Evolutionary conservation across 2,329 filamentous ascomycete species (phyloP), one percentile per base, ranked within the genome.

Genomic region (Epicoccum sorghinum): DNA sequence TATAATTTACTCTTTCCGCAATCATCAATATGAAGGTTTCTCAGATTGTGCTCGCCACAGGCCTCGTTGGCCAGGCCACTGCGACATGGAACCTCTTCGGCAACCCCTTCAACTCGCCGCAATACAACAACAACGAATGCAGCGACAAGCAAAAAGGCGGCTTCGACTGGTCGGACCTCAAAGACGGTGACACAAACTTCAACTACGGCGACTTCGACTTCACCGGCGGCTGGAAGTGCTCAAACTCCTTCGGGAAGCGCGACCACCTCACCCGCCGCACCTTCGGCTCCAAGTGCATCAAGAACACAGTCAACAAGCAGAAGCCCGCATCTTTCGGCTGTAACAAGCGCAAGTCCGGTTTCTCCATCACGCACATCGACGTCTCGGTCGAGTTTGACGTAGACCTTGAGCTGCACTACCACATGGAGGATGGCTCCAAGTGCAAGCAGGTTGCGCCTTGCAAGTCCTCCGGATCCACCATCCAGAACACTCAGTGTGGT

Each of bases 401-500:
- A 64, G 86, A 93, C 60, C 79, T 98, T 48, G 87, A 93, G 76
- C 91, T 96, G 80, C 84, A 90, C 80, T 97, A 93, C 78, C 83
- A 81, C 68, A 96, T 97, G 91, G 83, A 86, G 2, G 90, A 93
- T 73, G 90, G 90, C 65, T 87, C 85, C 12, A 84, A 76, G 56
- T 98, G 93, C 86, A 93, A 90, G 79, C 89, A 96, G 67, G 86
- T 59, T 80, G 84, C 61, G 71, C 81, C 47, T 29, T 60, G 58
- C 42, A 60, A 50, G 38, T 52, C 42, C 18, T 56, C 53, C 13
- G 90, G 90, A 67, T 87, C 86, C 54, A 84, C 83, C 41, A 82
- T 97, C 67, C 78, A 85, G 77, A 97, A 97, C 84, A 85, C 80
- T 57, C 91, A 97, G 82, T 98, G 93, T 74, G 93, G 92, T 84